Base-by-base conservation (phyloP, 2,329 filamentous ascomycete species). In the Phoma sp. region DNA sequence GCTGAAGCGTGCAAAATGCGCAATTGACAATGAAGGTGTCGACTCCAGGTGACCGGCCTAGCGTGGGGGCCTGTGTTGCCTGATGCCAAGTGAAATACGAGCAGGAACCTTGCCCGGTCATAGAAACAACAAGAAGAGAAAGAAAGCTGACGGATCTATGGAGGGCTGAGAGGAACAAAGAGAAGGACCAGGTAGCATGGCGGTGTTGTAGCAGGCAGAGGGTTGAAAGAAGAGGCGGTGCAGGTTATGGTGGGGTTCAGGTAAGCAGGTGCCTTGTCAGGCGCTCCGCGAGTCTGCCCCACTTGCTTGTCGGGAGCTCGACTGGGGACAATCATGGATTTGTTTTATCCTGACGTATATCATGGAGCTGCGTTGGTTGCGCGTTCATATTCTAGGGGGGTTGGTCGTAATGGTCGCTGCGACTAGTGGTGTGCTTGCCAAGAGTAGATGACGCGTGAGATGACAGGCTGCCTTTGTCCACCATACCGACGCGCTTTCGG, bases 41-140 rank as follows among this genome's bases (percentile, higher is more conserved):
- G 19, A 37, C 6, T 35, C 29, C 27, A 32, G 32, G 38, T 43
- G 36, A 47, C 52, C 37, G 52, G 37, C 9, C 43, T 51, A 46
- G 52, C 43, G 52, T 51, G 52, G 52, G 49, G 52, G 35, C 41
- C 29, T 35, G 36, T 25, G 52, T 31, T 55, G 52, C 52, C 52
- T 55, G 46, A 37, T 33, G 31, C 15, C 46, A 31, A 46, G 36
- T 55, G 37, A 47, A 51, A 19, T 38, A n/a, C 22, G 46, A 45
- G 9, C 29, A 17, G 12, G 2, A 19, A 37, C 25, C 31, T 55
- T 46, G 43, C 46, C 52, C 31, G 32, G 24, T 27, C 12, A 17
- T 27, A 13, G 6, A 29, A 22, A 27, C 22, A 25, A 29, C 21
- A 9, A 22, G 19, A 38, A 32, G 5, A 24, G 12, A 38, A 12